phyloP scores from a whole-genome alignment of 768 basidiomycete species.

The Termitomyces sp. region DNA sequence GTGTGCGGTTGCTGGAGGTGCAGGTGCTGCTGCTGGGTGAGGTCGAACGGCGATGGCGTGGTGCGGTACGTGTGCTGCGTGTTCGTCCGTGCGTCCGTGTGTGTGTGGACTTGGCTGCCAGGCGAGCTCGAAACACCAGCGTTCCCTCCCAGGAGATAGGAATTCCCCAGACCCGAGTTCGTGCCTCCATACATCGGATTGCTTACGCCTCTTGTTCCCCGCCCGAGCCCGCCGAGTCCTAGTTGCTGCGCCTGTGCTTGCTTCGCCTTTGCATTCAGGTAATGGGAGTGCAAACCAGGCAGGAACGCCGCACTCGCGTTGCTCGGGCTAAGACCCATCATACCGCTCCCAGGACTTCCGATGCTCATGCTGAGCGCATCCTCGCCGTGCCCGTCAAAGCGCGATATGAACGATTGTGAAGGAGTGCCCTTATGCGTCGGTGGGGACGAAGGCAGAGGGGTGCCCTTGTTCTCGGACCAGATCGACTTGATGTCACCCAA shows the following conservation, averaged over 20 bases:
- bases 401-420: constrained; percentile 52
- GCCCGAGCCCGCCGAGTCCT: constrained; percentile 24
- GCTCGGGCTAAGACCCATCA: constrained; percentile 52
- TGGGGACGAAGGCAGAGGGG: constrained; percentile 29
- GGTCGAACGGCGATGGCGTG: constrained; percentile 41
- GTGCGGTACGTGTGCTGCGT: constrained; percentile 37
- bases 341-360: constrained; percentile 28
- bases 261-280: constrained; percentile 48
- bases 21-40: constrained; percentile 34
- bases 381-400: constrained; percentile 27
- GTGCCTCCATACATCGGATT: constrained; percentile 21
- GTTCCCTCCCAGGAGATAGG: neutral
- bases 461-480: constrained; percentile 59
- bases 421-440: constrained; percentile 39
- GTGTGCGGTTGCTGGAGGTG: constrained; percentile 27
- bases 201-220: constrained; percentile 30
- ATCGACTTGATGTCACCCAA: constrained; percentile 76
- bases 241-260: constrained; percentile 30
- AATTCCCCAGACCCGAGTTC: neutral
- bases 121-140: constrained; percentile 24
- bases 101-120: constrained; percentile 30
- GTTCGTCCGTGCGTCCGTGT: constrained; percentile 35
- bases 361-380: constrained; percentile 35
- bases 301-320: constrained; percentile 85
- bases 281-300: constrained; percentile 65